Evolutionary conservation across 2,329 filamentous ascomycete species (phyloP), one percentile per base, ranked within the genome.

Genomic region (Dendrostoma leiphaemia): DNA sequence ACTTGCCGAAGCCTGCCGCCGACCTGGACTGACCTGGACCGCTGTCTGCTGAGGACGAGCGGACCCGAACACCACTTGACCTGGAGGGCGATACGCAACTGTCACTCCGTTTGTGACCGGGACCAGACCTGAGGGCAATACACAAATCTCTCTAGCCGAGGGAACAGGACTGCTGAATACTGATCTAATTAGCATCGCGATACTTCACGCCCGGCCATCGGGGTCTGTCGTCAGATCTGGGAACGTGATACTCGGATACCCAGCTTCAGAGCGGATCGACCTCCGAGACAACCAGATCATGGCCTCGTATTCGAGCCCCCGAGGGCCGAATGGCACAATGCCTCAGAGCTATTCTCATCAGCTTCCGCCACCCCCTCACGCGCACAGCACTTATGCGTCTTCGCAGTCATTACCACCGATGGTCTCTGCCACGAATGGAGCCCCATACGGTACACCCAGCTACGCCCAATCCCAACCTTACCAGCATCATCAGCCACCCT

Each of bases 371-470:
- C 56, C 56, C 32, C 40, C 45, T 26, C 56, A 48, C 40, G 41
- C 52, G 26, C 56, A 55, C 37, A 44, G 31, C 28, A 51, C 43
- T 38, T 58, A 58, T 12, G 19, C 51, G 19, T 38, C 48, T 13
- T 32, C 56, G 23, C 56, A 58, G n/a, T 13, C 56, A 0, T 31
- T 55, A 28, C 56, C 56, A 4, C 55, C 56, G 19, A 58, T 58
- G 56, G 56, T 52, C 9, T 34, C 56, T 13, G 47, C 56, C n/a
- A 44, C 35, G n/a, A 58, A 55, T n/a, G 56, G 56, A 15, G 49
- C 26, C 35, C 23, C 34, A 7, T 58, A 55, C 32, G 52, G 44
- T 32, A 24, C 47, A 24, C 44, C 51, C 4, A 46, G 31, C 28
- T 58, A 58, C 24, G 32, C 41, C 29, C 56, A 58, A 32, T 46